phyloP scores from a whole-genome alignment of 768 basidiomycete genomes.

The Boletus coccyginus region DNA sequence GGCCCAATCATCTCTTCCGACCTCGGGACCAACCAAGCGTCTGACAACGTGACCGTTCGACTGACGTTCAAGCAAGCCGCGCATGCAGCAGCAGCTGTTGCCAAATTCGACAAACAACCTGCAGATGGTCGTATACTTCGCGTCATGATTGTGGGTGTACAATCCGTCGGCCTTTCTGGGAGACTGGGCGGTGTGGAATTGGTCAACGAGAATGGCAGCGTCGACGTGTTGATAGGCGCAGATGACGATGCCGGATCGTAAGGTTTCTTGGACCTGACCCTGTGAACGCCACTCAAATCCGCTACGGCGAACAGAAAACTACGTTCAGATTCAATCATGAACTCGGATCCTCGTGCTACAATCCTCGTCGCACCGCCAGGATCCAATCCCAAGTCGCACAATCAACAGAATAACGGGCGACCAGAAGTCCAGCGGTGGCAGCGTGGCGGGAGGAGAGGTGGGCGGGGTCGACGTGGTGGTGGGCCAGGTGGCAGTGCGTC shows the following conservation, averaged over 20 bases:
- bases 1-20: constrained; percentile 54
- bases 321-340: constrained; percentile 75
- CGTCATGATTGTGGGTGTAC: constrained; percentile 60
- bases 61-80: constrained; percentile 67
- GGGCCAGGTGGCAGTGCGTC: constrained; percentile 12
- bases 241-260: constrained; percentile 52
- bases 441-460: constrained; percentile 25
- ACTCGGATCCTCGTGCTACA: constrained; percentile 58
- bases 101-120: constrained; percentile 75
- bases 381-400: constrained; percentile 52
- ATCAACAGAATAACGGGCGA: constrained; percentile 28
- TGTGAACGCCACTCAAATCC: not conserved
- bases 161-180: constrained; percentile 53
- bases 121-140: constrained; percentile 77
- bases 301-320: constrained; percentile 58
- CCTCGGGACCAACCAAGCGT: constrained; percentile 11
- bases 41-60: constrained; percentile 54
- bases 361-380: constrained; percentile 71
- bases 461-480: constrained; percentile 24
- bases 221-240: constrained; percentile 56
- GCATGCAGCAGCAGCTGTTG: constrained; percentile 64
- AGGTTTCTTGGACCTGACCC: constrained; percentile 4
- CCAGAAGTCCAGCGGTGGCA: constrained; percentile 26
- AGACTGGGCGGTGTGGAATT: constrained; percentile 56
- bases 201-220: constrained; percentile 36